Base-by-base conservation (phyloP, 768 basidiomycete genomes). In the Lactarius akahatsu region DNA sequence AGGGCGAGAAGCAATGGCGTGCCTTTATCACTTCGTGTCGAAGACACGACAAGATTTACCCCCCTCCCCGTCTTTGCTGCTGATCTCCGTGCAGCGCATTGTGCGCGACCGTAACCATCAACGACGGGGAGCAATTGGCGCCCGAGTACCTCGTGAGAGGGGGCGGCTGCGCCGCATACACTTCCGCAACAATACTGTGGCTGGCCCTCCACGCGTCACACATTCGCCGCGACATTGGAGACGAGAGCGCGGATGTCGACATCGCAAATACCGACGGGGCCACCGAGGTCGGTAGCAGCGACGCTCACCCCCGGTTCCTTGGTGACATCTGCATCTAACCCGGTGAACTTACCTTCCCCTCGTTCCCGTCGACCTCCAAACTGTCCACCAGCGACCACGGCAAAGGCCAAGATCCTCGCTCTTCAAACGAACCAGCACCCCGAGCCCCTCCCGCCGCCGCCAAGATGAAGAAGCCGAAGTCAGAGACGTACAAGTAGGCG, bases 1-100 rank as follows among this genome's bases (percentile, higher is more conserved):
- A 99, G 83, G 91, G 86, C 67, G 77, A 99, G 82, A 87, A 89
- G 75, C 81, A 84, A 66, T 99, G 97, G 97, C 81, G 96, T 59
- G 85, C 83, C 8, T 98, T 96, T 75, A 93, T 96, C 76, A 83
- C 83, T 67, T 75, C 81, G 88, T 94, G 72, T 10, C n/a, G 10
- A 11, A 3, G 23, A 20, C 20, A 20, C 20, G 20, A 43, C 23
- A 64, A 90, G 89, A 91, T 69, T 79, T 1, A 75, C 78, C 4
- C 80, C 84, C 10, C 77, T 91, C 16, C 80, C 79, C 32, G 73
- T 77, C 10, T 78, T 89, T 61, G 80, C 83, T 26, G 69, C 78
- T 23, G 73, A 74, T 18, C 70, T 77, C 1, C 78, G 78, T 59
- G 72, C 76, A 34, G 72, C 75, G 13, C 76, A 81, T 34, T 74